Base-by-base conservation (phyloP, 495 filamentous ascomycete genomes). In the Neurospora sublineolata region DNA sequence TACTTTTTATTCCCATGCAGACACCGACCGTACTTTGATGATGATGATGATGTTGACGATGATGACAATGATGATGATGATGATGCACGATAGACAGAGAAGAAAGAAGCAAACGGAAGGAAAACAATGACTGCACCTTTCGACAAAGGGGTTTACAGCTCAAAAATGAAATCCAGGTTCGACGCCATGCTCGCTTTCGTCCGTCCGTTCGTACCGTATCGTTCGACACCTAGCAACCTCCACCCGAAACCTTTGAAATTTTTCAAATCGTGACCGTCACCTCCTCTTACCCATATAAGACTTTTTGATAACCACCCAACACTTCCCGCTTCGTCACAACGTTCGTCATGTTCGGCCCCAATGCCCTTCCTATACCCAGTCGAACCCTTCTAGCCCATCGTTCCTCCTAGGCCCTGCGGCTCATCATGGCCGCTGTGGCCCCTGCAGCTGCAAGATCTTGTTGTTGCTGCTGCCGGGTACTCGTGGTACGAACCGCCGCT, bases 361-460 rank as follows among this genome's bases (percentile, higher is more conserved):
- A 30, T 27, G 27, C 27, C 23, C 52, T 64, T 33, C 27, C 52
- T 36, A 64, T 64, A 64, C 52, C 52, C 52, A 64, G 52, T 64
- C 52, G 52, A 64, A 33, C 27, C 52, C 52, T 64, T 64, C 52
- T 64, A 64, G 52, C 52, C 52, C 52, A 64, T 38, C 30, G 73
- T 16, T 30, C 71, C 38, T 64, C 69, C 78, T 80, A 87, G 77
- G 73, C 79, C 60, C 84, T 82, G 76, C 84, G 79, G 76, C 76
- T 82, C 86, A 64, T 64, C 52, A 87, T 87, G 72, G 86, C 86
- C 41, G 80, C 84, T 46, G 82, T 83, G 69, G 86, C 86, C 18
- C 85, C 84, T 18, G 80, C 84, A 8, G 84, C 80, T 7, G 85
- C 86, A 33, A 86, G 72, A 71, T 87, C 85, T 76, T 85, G 81